Conservation (phyloP, 139 green algal species). For the Auxenochlorella protothecoides region DNA sequence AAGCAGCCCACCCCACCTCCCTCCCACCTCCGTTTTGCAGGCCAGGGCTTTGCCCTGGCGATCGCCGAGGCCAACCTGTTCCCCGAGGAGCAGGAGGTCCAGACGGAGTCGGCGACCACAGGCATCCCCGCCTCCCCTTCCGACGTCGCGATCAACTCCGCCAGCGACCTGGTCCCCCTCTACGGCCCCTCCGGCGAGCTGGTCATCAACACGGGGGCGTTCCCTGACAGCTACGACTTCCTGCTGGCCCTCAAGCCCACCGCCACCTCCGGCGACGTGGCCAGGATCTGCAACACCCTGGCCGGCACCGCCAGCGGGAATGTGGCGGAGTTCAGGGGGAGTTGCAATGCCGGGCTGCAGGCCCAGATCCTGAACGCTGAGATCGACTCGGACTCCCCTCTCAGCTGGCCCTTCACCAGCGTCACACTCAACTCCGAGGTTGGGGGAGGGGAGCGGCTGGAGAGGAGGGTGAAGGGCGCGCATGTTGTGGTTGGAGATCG, state of each 20-base stretch:
- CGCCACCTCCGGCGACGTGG: slow-evolving; percentile 8
- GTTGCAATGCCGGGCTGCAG: too few relatives aligned
- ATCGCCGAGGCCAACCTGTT: slow-evolving; percentile 9
- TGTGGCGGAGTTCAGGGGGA: too few relatives aligned
- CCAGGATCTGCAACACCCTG: slow-evolving; percentile 28
- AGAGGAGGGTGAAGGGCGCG: not conserved
- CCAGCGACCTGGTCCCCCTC: not conserved
- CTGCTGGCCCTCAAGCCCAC: slow-evolving; percentile 32
- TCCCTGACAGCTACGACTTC: slow-evolving; percentile 8
- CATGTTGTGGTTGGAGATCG: too few relatives aligned
- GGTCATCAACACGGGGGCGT: not conserved
- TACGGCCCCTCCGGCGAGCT: not conserved
- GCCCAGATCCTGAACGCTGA: too few relatives aligned
- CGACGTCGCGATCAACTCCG: not conserved
- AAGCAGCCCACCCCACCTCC: too few relatives aligned
- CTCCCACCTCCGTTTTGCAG: slow-evolving; percentile 1
- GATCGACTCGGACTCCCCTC: not conserved
- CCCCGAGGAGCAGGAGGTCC: not conserved
- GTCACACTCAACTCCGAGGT: slow-evolving; percentile 27
- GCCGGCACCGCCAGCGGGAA: not conserved
- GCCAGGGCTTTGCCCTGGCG: slow-evolving; percentile 8
- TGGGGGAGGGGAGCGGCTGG: not conserved
- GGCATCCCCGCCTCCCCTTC: slow-evolving; percentile 1
- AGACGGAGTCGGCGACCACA: not conserved
- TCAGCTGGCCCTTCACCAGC: slow-evolving; percentile 25